Evolutionary conservation across 2,329 filamentous ascomycete genomes (phyloP), one percentile per base, ranked within the genome.

Genomic region (Fusarium goolgardi): DNA sequence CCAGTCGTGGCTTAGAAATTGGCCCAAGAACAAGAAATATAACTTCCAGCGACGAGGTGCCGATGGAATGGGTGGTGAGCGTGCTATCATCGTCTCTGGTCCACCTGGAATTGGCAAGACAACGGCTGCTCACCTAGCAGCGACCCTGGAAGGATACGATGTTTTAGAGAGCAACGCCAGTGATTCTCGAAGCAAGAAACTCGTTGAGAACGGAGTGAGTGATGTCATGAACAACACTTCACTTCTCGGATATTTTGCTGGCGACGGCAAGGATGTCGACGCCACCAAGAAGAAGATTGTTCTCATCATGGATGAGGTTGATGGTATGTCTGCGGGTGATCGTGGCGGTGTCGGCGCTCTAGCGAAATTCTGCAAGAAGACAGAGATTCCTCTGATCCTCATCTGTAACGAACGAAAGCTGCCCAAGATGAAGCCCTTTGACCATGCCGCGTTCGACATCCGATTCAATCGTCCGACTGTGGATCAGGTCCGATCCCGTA

Each of bases 381-480:
- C 94, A 0, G 90, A 96, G 71, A 89, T 99, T 25, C 96, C 96
- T 1, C 90, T 99, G 77, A 98, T 99, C 71, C 85, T 99, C 55
- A 98, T 99, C 72, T 99, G 96, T 86, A 99, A 99, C 78, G 96
- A 99, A 76, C 91, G 96, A 71, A 90, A 87, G 70, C 82, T 94
- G 65, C 96, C 91, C 31, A 99, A 99, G 85, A 99, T 99, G 96
- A 97, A 95, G 80, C 96, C 96, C 1, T 99, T 99, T 76, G 94
- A 98, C 76, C 88, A 88, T 73, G 91, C 92, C 53, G 90, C 93
- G 4, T 94, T 87, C 74, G 94, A 98, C 69, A 81, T 99, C 67
- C 89, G 90, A 43, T 99, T 99, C 84, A 88, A 91, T 75, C 89
- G 94, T 29, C 96, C 96, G 7, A 97, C 94, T 0, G 90, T 94